phyloP scores from a whole-genome alignment of 257 asterid genomes.

The Linaria vulgaris region DNA sequence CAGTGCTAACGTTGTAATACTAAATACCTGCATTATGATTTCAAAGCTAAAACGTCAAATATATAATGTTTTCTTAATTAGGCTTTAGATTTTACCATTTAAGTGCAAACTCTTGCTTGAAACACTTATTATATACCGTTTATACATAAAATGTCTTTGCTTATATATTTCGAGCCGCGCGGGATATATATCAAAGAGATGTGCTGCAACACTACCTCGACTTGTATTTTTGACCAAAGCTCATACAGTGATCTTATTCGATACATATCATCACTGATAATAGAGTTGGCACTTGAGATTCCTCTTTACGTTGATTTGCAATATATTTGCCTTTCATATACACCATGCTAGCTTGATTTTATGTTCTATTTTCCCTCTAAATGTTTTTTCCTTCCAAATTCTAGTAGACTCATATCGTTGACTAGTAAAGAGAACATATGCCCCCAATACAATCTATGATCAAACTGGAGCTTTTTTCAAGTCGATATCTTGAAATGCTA shows the following conservation, averaged over 20 bases:
- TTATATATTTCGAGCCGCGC: not conserved
- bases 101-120: not conserved
- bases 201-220: too few relatives aligned
- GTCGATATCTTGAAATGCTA: not conserved
- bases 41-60: slow-evolving; percentile 8
- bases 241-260: too few relatives aligned
- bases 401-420: not conserved
- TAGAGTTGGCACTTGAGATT: too few relatives aligned
- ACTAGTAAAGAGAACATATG: not conserved
- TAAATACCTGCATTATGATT: too few relatives aligned
- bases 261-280: too few relatives aligned
- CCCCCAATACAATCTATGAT: too few relatives aligned
- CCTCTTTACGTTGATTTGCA: too few relatives aligned
- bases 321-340: too few relatives aligned
- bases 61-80: not conserved
- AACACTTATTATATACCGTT: not conserved
- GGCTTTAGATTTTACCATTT: not conserved
- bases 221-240: too few relatives aligned
- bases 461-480: too few relatives aligned
- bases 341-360: not conserved
- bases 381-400: not conserved
- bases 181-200: too few relatives aligned
- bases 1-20: not conserved
- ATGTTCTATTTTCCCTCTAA: not conserved
- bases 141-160: too few relatives aligned